Percentiles rank a stretch among this genome's conserved stretches.
phyloP scores from a whole-genome alignment of 2,329 filamentous ascomycete species.

The Alternaria angustiovoidea region DNA sequence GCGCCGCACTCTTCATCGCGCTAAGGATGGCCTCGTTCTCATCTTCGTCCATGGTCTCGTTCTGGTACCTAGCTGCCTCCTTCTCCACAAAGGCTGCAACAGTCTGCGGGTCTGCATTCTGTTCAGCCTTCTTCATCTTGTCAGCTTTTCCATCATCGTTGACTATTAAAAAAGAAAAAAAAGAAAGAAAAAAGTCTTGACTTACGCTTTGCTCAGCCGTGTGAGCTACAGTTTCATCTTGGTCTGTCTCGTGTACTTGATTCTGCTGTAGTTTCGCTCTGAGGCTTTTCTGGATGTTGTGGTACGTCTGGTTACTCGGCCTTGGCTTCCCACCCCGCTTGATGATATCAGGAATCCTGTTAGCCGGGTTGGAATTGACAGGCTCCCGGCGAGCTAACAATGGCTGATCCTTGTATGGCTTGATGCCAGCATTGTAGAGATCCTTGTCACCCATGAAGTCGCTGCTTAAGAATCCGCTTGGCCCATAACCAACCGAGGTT shows the following conservation, averaged over 20 bases:
- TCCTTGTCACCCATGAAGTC: not conserved
- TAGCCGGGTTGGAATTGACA: slow-evolving; percentile 16
- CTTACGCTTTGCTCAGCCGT: slow-evolving; percentile 5
- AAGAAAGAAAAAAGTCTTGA: not conserved
- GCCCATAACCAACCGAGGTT: not conserved
- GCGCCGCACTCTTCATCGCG: slow-evolving; percentile 17
- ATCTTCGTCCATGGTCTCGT: slow-evolving; percentile 19
- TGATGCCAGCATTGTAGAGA: not conserved
- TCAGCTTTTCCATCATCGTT: not conserved
- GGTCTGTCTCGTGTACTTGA: not conserved
- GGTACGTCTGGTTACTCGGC: slow-evolving; percentile 4
- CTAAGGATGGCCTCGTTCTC: slow-evolving; percentile 19
- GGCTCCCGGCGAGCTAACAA: slow-evolving; percentile 21
- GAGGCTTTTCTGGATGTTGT: slow-evolving; percentile 9
- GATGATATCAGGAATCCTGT: slow-evolving; percentile 17
- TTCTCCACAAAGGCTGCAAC: slow-evolving; percentile 15
- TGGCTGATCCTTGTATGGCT: slow-evolving; percentile 20
- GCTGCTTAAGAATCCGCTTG: not conserved
- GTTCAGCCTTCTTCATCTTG: not conserved
- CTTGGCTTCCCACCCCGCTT: slow-evolving; percentile 10
- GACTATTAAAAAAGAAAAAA: not conserved
- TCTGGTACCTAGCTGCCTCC: slow-evolving; percentile 7
- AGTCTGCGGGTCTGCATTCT: slow-evolving; percentile 1
- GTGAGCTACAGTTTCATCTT: not conserved
- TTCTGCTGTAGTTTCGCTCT: not conserved